A percentile compares a stretch with the other conserved stretches of the same genome.
phyloP scores from a whole-genome alignment of 2,329 filamentous ascomycete species.

The Cephalotrichum gorgonifer region DNA sequence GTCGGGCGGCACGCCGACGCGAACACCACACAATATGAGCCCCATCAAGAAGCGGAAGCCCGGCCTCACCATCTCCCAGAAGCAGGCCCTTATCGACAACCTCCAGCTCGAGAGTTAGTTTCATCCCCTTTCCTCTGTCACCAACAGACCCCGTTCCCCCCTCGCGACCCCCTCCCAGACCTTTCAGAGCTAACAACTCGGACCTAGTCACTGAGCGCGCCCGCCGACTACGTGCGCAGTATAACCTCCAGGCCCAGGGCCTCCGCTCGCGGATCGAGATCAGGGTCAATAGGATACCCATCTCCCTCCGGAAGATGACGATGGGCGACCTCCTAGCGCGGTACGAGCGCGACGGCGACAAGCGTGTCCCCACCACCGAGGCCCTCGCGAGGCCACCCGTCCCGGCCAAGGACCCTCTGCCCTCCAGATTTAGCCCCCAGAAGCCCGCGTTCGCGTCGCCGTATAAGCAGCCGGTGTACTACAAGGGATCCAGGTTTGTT shows the following conservation, averaged over 20 bases:
- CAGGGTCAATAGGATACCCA: slow-evolving; percentile 85
- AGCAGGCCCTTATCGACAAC: slow-evolving; percentile 82
- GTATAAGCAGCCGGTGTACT: slow-evolving; percentile 4
- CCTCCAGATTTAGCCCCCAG: slow-evolving; percentile 20
- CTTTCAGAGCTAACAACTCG: background rate
- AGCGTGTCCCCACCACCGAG: slow-evolving; percentile 17
- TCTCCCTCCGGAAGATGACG: slow-evolving; percentile 63
- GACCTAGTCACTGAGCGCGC: slow-evolving; percentile 71
- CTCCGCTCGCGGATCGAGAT: slow-evolving; percentile 81
- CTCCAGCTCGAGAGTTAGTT: slow-evolving; percentile 74
- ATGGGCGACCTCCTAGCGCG: slow-evolving; percentile 67
- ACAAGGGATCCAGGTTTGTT: slow-evolving; percentile 43
- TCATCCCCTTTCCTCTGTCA: background rate
- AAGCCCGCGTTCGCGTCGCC: slow-evolving; percentile 16
- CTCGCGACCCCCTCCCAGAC: background rate
- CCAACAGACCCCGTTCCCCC: too few relatives aligned
- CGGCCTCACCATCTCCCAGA: slow-evolving; percentile 60
- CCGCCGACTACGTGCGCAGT: slow-evolving; percentile 78
- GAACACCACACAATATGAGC: slow-evolving; percentile 34
- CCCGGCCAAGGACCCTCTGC: slow-evolving; percentile 36
- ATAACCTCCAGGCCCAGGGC: slow-evolving; percentile 77
- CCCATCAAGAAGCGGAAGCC: slow-evolving; percentile 52
- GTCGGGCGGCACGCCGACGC: slow-evolving; percentile 21
- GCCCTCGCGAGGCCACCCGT: slow-evolving; percentile 34
- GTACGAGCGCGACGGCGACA: slow-evolving; percentile 29